Evolutionary conservation across 352 stramenopile species (phyloP).

Genomic region (Phytopythium vexans): DNA sequence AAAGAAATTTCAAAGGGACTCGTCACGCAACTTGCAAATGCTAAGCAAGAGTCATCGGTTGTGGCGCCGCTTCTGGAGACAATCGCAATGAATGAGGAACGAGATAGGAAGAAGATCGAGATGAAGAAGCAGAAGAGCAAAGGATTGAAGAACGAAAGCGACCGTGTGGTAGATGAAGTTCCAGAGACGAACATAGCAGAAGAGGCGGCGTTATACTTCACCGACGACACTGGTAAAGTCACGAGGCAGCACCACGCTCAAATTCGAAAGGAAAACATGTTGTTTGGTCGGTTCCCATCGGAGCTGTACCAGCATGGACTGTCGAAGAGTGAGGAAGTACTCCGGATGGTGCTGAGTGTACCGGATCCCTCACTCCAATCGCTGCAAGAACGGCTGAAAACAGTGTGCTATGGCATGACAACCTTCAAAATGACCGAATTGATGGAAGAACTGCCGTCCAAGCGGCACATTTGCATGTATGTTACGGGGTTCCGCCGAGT

Average conservation of each 20-base stretch:
- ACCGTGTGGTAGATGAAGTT: slow-evolving; percentile 10
- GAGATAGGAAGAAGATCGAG: slow-evolving; percentile 38
- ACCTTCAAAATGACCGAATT: slow-evolving; percentile 85
- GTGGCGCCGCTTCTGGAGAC: slow-evolving; percentile 46
- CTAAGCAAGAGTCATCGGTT: slow-evolving; percentile 46
- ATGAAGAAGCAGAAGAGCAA: slow-evolving; percentile 29
- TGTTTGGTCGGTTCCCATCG: slow-evolving; percentile 56
- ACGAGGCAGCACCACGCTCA: slow-evolving; percentile 21
- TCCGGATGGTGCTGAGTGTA: slow-evolving; percentile 44
- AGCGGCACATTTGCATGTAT: slow-evolving; percentile 88
- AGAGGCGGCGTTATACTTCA: slow-evolving; percentile 52
- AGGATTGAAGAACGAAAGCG: slow-evolving; percentile 10
- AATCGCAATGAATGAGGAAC: slow-evolving; percentile 57
- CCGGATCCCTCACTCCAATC: slow-evolving; percentile 45
- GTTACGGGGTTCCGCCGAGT: slow-evolving; percentile 39
- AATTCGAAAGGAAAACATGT: slow-evolving; percentile 55
- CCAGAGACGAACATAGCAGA: slow-evolving; percentile 31
- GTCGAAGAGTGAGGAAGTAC: slow-evolving; percentile 50
- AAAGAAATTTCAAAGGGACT: slow-evolving; percentile 66
- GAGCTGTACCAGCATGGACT: slow-evolving; percentile 66
- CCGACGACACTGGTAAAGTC: slow-evolving; percentile 32
- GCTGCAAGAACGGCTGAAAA: slow-evolving; percentile 52
- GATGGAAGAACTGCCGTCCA: slow-evolving; percentile 89
- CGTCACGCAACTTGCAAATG: slow-evolving; percentile 47
- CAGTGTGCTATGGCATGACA: slow-evolving; percentile 77